Evolutionary conservation across 768 basidiomycete species (phyloP).

Genomic region (Lepiota brunneoincarnata): DNA sequence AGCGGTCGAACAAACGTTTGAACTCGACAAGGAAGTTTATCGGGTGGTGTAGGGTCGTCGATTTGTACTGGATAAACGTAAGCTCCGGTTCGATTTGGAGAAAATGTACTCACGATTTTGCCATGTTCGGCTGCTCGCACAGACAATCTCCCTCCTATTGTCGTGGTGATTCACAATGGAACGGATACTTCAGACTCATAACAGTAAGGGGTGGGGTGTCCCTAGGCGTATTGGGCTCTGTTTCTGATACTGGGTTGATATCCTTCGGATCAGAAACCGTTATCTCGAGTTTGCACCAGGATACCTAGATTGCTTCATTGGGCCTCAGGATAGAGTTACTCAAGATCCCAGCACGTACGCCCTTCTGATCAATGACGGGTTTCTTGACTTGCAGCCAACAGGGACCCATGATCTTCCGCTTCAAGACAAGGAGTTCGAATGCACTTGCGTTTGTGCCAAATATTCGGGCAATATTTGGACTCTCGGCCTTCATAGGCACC

Average conservation of each 20-base stretch:
- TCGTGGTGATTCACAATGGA: constrained; percentile 93
- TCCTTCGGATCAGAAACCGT: constrained; percentile 83
- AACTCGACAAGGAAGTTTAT: constrained; percentile 76
- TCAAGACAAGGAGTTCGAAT: constrained; percentile 90
- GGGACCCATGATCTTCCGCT: constrained; percentile 98
- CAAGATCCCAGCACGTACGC: constrained; percentile 45
- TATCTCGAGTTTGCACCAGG: constrained; percentile 96
- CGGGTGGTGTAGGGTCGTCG: constrained; percentile 90
- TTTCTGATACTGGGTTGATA: constrained; percentile 78
- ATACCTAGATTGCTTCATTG: constrained; percentile 51
- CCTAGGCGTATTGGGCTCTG: constrained; percentile 64
- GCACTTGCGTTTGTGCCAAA: constrained; percentile 92
- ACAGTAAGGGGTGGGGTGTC: constrained; percentile 88
- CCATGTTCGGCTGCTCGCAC: constrained; percentile 83
- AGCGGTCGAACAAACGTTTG: constrained; percentile 91
- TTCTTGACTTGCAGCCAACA: constrained; percentile 92
- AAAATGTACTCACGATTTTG: constrained; percentile 42
- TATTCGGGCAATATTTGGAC: constrained; percentile 82
- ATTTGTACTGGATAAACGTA: constrained; percentile 60
- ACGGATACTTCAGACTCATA: constrained; percentile 82
- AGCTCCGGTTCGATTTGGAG: not conserved
- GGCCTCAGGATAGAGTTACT: not conserved
- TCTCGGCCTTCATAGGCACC: constrained; percentile 69
- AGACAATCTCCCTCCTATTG: constrained; percentile 93
- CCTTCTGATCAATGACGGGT: constrained; percentile 71